Evolutionary conservation across 1,284 basidiomycete species (phyloP).

Genomic region (Sporisorium scitamineum): DNA sequence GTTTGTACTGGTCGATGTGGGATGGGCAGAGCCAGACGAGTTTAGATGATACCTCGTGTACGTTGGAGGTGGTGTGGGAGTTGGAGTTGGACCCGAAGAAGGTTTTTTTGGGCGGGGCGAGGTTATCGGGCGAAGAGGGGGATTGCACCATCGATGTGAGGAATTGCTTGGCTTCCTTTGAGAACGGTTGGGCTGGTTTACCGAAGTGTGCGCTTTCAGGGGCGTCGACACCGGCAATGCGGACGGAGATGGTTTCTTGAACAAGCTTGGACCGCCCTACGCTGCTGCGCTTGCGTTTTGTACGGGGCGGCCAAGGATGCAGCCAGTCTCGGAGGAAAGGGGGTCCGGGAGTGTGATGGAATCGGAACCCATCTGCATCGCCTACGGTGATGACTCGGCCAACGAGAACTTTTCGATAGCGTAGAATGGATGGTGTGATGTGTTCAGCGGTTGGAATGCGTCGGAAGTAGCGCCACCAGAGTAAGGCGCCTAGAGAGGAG

Average conservation of each 20-base stretch:
- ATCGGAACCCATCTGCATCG: slow-evolving; percentile 67
- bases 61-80: not conserved
- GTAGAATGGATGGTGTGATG: slow-evolving; percentile 61
- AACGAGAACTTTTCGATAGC: slow-evolving; percentile 59
- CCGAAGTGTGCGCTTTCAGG: slow-evolving; percentile 68
- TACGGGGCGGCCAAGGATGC: slow-evolving; percentile 43
- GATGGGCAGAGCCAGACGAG: slow-evolving; percentile 58
- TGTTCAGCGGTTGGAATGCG: slow-evolving; percentile 62
- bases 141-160: slow-evolving; percentile 48
- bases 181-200: slow-evolving; percentile 64
- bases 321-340: slow-evolving; percentile 49
- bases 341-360: slow-evolving; percentile 66
- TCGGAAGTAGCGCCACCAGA: slow-evolving; percentile 66
- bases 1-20: slow-evolving; percentile 67
- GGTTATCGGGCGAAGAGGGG: slow-evolving; percentile 35
- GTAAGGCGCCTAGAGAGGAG: slow-evolving; percentile 24
- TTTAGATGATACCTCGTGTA: slow-evolving; percentile 14
- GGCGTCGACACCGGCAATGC: slow-evolving; percentile 66
- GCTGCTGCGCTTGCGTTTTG: slow-evolving; percentile 16
- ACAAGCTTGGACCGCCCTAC: slow-evolving; percentile 27
- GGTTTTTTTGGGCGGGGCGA: slow-evolving; percentile 17
- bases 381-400: slow-evolving; percentile 64
- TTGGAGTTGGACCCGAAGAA: slow-evolving; percentile 17
- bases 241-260: slow-evolving; percentile 59
- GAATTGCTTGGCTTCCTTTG: slow-evolving; percentile 63